Evolutionary conservation across 202 grass and related monocot species (phyloP).

Genomic region (Bolboschoenoplectus hybrid): DNA sequence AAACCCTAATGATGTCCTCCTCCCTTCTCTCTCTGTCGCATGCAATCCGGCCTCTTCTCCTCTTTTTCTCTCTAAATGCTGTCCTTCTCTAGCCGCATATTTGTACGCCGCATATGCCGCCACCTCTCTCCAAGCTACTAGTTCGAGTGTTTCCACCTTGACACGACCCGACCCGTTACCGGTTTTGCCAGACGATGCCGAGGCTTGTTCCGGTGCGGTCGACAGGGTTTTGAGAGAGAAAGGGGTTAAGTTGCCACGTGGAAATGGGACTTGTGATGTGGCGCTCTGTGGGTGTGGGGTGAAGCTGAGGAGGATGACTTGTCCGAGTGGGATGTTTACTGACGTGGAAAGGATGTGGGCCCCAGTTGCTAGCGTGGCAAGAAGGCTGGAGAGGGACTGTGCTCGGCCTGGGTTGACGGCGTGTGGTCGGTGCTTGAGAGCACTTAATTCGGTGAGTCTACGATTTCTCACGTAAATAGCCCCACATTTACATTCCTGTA

Average conservation of each 20-base stretch:
- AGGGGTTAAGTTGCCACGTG: conserved; percentile 54
- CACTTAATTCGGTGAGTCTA: conserved; percentile 69
- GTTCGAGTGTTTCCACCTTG: conserved; percentile 10
- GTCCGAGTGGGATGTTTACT: conserved; percentile 38
- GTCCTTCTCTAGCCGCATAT: conserved; percentile 76
- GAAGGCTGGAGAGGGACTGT: conserved; percentile 61
- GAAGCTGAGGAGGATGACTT: conserved; percentile 62
- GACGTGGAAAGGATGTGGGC: conserved; percentile 47
- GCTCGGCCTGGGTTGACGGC: conserved; percentile 48
- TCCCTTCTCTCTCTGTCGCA: conserved; percentile 61
- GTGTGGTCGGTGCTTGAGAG: conserved; percentile 73
- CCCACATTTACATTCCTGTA: neutral
- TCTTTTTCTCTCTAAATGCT: conserved; percentile 59
- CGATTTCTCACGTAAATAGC: neutral
- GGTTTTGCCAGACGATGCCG: conserved; percentile 76
- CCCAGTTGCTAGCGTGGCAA: conserved; percentile 37
- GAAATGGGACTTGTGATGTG: conserved; percentile 67
- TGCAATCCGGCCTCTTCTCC: conserved; percentile 42
- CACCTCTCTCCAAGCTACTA: conserved; percentile 49
- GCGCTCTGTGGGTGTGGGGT: conserved; percentile 87
- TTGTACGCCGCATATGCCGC: conserved; percentile 78
- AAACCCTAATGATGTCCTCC: conserved; percentile 53
- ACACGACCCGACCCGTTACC: conserved; percentile 52
- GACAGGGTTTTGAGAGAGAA: conserved; percentile 64
- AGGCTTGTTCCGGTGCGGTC: conserved; percentile 67